These are phyloP conservation scores for Mycena alexandri DNA, from an alignment of 768 basidiomycete genomes.

Conservation along the genomic window DNA sequence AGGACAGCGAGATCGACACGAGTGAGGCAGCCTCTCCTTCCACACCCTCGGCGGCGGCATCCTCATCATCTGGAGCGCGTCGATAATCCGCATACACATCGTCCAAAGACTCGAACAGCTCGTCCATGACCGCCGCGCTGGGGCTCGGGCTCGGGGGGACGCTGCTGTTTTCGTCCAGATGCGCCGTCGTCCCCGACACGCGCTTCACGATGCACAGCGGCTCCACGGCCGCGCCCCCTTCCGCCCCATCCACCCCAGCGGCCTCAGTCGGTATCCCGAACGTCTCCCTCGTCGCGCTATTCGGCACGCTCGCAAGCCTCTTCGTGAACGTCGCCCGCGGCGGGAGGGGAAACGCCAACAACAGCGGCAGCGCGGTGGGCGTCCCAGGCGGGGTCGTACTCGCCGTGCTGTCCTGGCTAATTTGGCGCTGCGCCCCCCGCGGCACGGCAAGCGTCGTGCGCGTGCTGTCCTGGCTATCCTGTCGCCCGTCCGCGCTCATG, in stretches of 20 bases:
- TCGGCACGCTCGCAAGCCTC: not conserved
- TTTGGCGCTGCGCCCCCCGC: too few species aligned
- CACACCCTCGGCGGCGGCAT: not conserved
- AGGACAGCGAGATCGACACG: slow-evolving; percentile 19
- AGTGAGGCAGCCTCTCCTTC: not conserved
- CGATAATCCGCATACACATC: slow-evolving; percentile 28
- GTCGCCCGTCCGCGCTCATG: too few species aligned
- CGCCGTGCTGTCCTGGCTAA: too few species aligned
- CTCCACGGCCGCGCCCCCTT: not conserved
- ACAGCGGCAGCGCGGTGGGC: slow-evolving; percentile 5
- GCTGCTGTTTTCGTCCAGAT: not conserved
- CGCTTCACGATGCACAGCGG: slow-evolving; percentile 34
- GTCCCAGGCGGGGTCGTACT: slow-evolving; percentile 15
- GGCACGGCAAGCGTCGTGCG: too few species aligned
- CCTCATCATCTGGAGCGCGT: too few species aligned
- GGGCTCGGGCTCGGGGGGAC: slow-evolving; percentile 2
- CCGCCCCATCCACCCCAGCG: not conserved
- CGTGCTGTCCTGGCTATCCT: too few species aligned
- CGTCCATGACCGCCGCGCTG: slow-evolving; percentile 23
- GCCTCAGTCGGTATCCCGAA: not conserved
- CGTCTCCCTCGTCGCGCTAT: slow-evolving; percentile 11
- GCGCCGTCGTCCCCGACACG: slow-evolving; percentile 4
- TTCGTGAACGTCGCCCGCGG: slow-evolving; percentile 31
- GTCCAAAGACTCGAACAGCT: slow-evolving; percentile 26
- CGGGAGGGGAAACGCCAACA: slow-evolving; percentile 13